phyloP scores from a whole-genome alignment of 73 alveolate species.

The Paramecium octaurelia region DNA sequence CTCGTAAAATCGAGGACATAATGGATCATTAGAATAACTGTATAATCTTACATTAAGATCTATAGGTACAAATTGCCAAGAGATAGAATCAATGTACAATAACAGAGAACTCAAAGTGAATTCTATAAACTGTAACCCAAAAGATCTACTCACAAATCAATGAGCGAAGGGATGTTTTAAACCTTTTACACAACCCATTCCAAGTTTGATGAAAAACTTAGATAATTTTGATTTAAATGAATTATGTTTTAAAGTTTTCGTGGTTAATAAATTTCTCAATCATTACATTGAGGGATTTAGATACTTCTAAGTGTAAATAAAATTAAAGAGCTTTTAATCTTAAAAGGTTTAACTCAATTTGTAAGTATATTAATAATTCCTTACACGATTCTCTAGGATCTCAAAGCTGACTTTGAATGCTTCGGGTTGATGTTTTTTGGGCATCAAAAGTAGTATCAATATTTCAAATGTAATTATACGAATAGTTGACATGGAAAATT shows the following conservation, averaged over 20 bases:
- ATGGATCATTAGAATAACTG: conserved; percentile 43
- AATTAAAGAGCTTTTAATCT: background rate
- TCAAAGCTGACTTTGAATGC: too few relatives aligned
- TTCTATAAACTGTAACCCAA: background rate
- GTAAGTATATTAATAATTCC: too few relatives aligned
- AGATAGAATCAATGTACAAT: background rate
- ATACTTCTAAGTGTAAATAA: background rate
- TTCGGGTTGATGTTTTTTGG: background rate
- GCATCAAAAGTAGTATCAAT: background rate
- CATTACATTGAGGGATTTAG: conserved; percentile 11
- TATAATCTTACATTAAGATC: background rate
- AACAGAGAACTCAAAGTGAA: background rate
- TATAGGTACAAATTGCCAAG: background rate
- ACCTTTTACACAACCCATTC: conserved; percentile 46
- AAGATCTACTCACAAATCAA: background rate
- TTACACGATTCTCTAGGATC: background rate
- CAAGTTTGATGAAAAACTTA: conserved; percentile 40
- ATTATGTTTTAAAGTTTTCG: conserved; percentile 36
- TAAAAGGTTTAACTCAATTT: background rate
- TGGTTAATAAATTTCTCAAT: conserved; percentile 24
- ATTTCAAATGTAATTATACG: too few relatives aligned
- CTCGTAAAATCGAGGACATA: background rate
- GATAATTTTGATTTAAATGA: conserved; percentile 43
- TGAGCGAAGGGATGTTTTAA: background rate
- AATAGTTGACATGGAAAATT: too few relatives aligned